phyloP scores from a whole-genome alignment of 1,284 basidiomycete genomes.

The Pseudozyma pruni region DNA sequence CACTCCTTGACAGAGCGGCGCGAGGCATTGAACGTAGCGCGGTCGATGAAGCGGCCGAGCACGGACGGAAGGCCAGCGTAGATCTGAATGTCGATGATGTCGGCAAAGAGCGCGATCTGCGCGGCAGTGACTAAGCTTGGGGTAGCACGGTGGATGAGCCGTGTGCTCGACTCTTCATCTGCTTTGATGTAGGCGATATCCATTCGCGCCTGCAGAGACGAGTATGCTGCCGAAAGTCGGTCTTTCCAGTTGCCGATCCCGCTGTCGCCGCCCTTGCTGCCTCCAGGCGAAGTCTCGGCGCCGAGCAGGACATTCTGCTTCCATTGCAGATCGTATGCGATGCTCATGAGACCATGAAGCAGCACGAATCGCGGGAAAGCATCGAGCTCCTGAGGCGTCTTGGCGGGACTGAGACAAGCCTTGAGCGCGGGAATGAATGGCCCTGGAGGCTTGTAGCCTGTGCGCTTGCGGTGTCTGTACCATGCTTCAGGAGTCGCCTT shows the following conservation, averaged over 20 bases:
- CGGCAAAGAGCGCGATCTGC: constrained; percentile 52
- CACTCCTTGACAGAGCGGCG: constrained; percentile 49
- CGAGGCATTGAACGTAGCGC: constrained; percentile 49
- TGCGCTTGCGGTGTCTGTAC: constrained; percentile 36
- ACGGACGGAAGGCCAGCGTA: constrained; percentile 54
- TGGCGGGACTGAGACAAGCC: constrained; percentile 46
- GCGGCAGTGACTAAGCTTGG: constrained; percentile 50
- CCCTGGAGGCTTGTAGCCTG: constrained; percentile 41
- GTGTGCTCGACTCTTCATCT: constrained; percentile 46
- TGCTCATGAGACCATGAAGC: constrained; percentile 57
- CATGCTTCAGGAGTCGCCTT: constrained; percentile 48
- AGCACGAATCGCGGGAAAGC: constrained; percentile 52
- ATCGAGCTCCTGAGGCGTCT: constrained; percentile 49
- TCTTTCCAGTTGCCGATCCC: constrained; percentile 49
- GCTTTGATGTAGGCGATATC: constrained; percentile 51
- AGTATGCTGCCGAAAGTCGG: constrained; percentile 45
- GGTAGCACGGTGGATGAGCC: constrained; percentile 45
- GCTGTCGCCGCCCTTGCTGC: constrained; percentile 21
- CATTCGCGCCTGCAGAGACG: constrained; percentile 48
- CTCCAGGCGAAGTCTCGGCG: constrained; percentile 39
- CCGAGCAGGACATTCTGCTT: constrained; percentile 54
- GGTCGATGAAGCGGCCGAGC: constrained; percentile 56
- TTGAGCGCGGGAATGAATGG: constrained; percentile 55
- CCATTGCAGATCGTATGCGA: constrained; percentile 57
- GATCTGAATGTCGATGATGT: constrained; percentile 58